phyloP scores from a whole-genome alignment of 2,329 filamentous ascomycete genomes.

The Colletotrichum destructivum region DNA sequence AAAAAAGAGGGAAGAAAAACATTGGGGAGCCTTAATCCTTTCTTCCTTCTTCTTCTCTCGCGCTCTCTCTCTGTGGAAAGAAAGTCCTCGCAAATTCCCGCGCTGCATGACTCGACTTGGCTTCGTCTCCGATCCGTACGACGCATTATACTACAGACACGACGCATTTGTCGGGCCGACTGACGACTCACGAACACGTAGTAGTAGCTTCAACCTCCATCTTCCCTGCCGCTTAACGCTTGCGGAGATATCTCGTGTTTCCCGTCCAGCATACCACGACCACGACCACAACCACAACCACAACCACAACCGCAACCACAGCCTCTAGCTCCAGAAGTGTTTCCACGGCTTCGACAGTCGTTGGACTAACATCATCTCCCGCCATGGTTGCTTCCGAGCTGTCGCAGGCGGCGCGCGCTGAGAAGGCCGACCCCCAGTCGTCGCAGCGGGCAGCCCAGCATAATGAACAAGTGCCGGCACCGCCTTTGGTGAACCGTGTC shows the following conservation, averaged over 20 bases:
- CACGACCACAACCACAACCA: background rate
- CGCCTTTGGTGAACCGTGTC: slow-evolving; percentile 55
- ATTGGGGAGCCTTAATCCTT: background rate
- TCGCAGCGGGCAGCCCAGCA: slow-evolving; percentile 49
- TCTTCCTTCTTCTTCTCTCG: background rate
- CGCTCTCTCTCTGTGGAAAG: too few species aligned
- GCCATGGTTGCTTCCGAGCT: slow-evolving; percentile 57
- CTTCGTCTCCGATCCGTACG: background rate
- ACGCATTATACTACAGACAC: background rate
- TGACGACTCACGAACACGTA: background rate
- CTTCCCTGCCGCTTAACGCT: slow-evolving; percentile 4
- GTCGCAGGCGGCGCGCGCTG: slow-evolving; percentile 42
- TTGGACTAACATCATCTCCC: background rate
- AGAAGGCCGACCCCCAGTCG: slow-evolving; percentile 44
- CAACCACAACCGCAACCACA: background rate
- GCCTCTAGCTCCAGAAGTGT: background rate
- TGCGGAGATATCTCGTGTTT: slow-evolving; percentile 12
- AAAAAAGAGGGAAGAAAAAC: background rate
- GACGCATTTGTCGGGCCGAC: slow-evolving; percentile 11
- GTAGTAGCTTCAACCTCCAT: slow-evolving; percentile 9
- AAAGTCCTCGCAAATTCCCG: background rate
- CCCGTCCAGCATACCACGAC: background rate
- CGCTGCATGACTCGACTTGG: slow-evolving; percentile 14
- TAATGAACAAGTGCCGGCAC: slow-evolving; percentile 41
- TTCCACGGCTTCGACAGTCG: background rate